These are phyloP conservation scores for Chrysoporthe deuterocubensis DNA, from an alignment of 2,329 filamentous ascomycete species.

Conservation along the genomic window DNA sequence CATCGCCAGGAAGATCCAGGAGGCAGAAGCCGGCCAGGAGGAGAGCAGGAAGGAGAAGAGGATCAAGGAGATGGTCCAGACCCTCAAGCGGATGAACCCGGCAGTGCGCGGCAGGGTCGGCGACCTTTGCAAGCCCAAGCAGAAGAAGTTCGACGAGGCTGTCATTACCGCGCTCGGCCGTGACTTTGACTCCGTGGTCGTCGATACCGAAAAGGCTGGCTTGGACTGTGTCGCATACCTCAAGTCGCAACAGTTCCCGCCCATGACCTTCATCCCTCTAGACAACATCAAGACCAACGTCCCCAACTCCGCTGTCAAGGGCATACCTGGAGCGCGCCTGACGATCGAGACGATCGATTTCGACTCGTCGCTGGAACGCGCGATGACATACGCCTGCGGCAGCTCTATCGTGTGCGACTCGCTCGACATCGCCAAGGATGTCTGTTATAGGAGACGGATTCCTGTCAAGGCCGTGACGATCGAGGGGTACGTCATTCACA, in stretches of 20 bases:
- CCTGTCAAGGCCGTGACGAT: constrained; percentile 93
- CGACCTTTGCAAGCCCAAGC: constrained; percentile 92
- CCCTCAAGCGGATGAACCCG: constrained; percentile 87
- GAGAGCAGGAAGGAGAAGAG: constrained; percentile 82
- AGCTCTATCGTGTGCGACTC: constrained; percentile 94
- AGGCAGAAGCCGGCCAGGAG: constrained; percentile 82
- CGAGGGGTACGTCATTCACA: constrained; percentile 96
- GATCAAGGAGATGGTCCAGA: constrained; percentile 81
- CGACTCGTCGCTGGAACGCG: constrained; percentile 83
- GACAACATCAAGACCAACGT: constrained; percentile 97
- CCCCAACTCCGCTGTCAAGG: constrained; percentile 87
- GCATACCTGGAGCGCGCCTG: constrained; percentile 81
- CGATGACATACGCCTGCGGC: constrained; percentile 92
- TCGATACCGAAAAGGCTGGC: constrained; percentile 92
- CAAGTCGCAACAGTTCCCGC: constrained; percentile 83
- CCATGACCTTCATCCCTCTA: constrained; percentile 92
- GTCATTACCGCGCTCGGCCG: constrained; percentile 90
- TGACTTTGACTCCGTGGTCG: constrained; percentile 92
- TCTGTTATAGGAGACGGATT: constrained; percentile 83
- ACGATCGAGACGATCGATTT: constrained; percentile 97
- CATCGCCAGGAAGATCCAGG: constrained; percentile 76
- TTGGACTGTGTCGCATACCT: constrained; percentile 94
- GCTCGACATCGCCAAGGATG: constrained; percentile 81
- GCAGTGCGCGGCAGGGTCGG: constrained; percentile 90
- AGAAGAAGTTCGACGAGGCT: constrained; percentile 94